A percentile compares a stretch with the other conserved stretches of the same genome.
Conservation (phyloP, 495 filamentous ascomycete species). For the Penicillium herquei region DNA sequence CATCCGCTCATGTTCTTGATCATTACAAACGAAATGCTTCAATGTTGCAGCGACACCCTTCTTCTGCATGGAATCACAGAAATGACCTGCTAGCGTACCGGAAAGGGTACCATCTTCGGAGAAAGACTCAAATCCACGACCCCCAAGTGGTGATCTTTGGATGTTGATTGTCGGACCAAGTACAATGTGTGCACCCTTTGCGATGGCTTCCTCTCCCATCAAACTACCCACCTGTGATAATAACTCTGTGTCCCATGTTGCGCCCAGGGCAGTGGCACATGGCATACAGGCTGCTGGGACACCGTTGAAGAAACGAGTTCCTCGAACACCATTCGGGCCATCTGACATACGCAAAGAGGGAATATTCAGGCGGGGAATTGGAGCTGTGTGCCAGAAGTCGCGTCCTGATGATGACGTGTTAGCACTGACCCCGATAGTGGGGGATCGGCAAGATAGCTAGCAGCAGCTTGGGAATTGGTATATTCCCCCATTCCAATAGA, state of each 20-base stretch:
- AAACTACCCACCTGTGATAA: slow-evolving; percentile 57
- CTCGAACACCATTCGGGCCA: slow-evolving; percentile 73
- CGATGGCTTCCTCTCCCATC: slow-evolving; percentile 67
- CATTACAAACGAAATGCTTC: slow-evolving; percentile 87
- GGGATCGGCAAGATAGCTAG: background rate
- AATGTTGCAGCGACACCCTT: slow-evolving; percentile 69
- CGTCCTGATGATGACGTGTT: slow-evolving; percentile 41
- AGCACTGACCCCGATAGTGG: background rate
- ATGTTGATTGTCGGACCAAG: slow-evolving; percentile 78
- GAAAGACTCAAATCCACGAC: slow-evolving; percentile 76
- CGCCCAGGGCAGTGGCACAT: slow-evolving; percentile 65
- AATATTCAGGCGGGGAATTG: slow-evolving; percentile 65
- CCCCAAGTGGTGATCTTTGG: slow-evolving; percentile 72
- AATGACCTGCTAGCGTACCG: slow-evolving; percentile 62
- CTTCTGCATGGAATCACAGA: slow-evolving; percentile 68
- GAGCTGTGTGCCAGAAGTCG: slow-evolving; percentile 76
- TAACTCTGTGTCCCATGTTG: slow-evolving; percentile 67
- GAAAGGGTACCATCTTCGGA: slow-evolving; percentile 76
- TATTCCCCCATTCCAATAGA: background rate
- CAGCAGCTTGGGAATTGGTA: background rate
- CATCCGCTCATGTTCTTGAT: slow-evolving; percentile 72
- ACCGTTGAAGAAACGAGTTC: slow-evolving; percentile 72
- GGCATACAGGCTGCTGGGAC: slow-evolving; percentile 67
- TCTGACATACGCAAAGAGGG: slow-evolving; percentile 69
- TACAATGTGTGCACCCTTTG: slow-evolving; percentile 68